Conservation (phyloP, 305 asterid species). For the Fraxinus nigra region DNA sequence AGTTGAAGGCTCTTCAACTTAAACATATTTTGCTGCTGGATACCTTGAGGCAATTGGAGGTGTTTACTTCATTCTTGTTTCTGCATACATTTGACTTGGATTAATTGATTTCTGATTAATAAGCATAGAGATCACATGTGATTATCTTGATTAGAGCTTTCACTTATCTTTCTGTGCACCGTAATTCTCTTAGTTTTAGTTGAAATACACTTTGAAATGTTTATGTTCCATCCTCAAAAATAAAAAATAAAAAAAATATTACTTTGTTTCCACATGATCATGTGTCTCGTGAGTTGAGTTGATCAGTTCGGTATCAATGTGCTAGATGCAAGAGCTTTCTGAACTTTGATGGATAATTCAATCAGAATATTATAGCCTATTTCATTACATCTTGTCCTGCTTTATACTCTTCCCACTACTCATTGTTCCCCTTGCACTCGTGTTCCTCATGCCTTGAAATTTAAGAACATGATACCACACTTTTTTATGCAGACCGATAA, state of each 20-base stretch:
- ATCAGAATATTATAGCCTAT: conserved; percentile 13
- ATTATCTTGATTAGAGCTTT: background rate
- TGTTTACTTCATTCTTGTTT: conserved; percentile 30
- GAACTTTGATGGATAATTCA: conserved; percentile 15
- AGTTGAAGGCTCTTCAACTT: conserved; percentile 73
- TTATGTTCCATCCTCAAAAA: background rate
- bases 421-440: conserved; percentile 15
- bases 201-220: conserved; percentile 12
- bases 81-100: conserved; percentile 24
- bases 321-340: conserved; percentile 7
- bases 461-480: conserved; percentile 20
- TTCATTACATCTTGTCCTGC: conserved; percentile 9
- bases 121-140: conserved; percentile 8
- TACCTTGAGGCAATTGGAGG: conserved; percentile 92
- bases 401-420: conserved; percentile 7
- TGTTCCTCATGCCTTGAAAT: background rate
- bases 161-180: conserved; percentile 10
- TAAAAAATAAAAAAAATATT: background rate
- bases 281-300: background rate
- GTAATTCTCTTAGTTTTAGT: conserved; percentile 11
- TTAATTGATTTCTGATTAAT: conserved; percentile 11
- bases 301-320: background rate
- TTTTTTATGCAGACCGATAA: conserved; percentile 73
- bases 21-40: conserved; percentile 88
- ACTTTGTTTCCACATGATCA: background rate